Evolutionary conservation across 495 filamentous ascomycete species (phyloP), one percentile per base, ranked within the genome.

Genomic region (Daldinia concentrica): DNA sequence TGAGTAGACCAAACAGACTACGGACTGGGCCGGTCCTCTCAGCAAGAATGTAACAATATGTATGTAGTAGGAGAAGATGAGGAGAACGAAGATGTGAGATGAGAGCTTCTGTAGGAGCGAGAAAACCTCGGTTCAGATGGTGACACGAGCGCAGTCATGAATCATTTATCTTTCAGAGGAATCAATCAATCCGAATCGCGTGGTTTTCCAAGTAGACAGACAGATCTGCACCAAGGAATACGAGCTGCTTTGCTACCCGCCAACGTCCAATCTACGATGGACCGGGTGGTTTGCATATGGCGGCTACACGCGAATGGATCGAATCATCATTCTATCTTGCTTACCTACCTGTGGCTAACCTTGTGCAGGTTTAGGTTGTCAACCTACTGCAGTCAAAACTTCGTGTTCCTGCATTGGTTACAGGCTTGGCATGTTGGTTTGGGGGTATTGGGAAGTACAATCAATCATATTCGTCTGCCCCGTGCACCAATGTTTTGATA

Each of bases 371-470:
- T 62, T 58, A 54, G 68, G 57, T 65, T 62, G 22, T 36, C 37
- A 52, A 27, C 57, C 51, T 58, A 45, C 54, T 66, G 43, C 52
- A 63, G 62, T 62, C 6, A 51, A 43, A 52, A 62, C 63, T 71
- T 73, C 70, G 70, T 73, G 70, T 73, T 73, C 70, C 70, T 73
- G 65, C 70, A 73, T 73, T 56, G 65, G 50, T 73, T 55, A 56
- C 27, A 58, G 37, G 57, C 55, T 60, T 50, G 50, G 17, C 41
- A 68, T 37, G 15, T 43, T 41, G 36, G 58, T 62, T 66, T 61
- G 45, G 17, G 17, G 43, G 9, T 64, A 36, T 55, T 26, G 48
- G 17, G 29, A 57, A 57, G 30, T 27, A 57, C 17, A 34, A 15
- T 57, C 17, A 34, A 15, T 57, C 3, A 58, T 17, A 39, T 39